Percentiles rank a stretch among this genome's conserved stretches.
Conservation (phyloP, 2,329 filamentous ascomycete species). For the Diplodia sapinea region DNA sequence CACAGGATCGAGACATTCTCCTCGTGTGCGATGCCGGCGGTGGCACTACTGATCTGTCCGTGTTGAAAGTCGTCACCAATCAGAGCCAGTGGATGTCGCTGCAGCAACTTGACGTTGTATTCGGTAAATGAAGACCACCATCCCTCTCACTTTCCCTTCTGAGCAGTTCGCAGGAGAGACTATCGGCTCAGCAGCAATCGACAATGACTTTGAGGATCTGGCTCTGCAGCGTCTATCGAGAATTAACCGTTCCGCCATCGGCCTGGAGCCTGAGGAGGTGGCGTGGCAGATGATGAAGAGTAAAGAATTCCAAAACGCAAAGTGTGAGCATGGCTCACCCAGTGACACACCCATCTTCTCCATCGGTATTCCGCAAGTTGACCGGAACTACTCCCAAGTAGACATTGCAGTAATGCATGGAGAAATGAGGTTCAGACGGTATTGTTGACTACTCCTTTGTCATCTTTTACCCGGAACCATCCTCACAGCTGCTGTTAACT, state of each 20-base stretch:
- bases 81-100: slow-evolving; percentile 40
- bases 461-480: no score
- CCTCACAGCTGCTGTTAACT: not conserved
- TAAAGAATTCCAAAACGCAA: slow-evolving; percentile 49
- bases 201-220: slow-evolving; percentile 49
- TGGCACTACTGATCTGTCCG: slow-evolving; percentile 53
- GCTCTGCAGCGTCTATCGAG: slow-evolving; percentile 41
- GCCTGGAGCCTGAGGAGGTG: slow-evolving; percentile 43
- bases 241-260: slow-evolving; percentile 40
- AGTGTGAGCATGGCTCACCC: slow-evolving; percentile 49
- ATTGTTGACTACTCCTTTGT: slow-evolving; percentile 3
- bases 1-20: slow-evolving; percentile 51
- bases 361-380: slow-evolving; percentile 45
- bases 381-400: slow-evolving; percentile 42
- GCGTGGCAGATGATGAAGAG: slow-evolving; percentile 51
- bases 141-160: no score
- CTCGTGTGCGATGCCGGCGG: slow-evolving; percentile 60
- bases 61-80: slow-evolving; percentile 44
- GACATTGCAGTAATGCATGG: slow-evolving; percentile 43
- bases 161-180: slow-evolving; percentile 39
- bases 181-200: slow-evolving; percentile 51
- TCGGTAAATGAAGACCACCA: slow-evolving; percentile 34
- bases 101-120: slow-evolving; percentile 47
- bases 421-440: slow-evolving; percentile 43
- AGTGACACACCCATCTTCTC: slow-evolving; percentile 47